phyloP scores from a whole-genome alignment of 2,329 filamentous ascomycete species.

The Pseudogymnoascus sp. region DNA sequence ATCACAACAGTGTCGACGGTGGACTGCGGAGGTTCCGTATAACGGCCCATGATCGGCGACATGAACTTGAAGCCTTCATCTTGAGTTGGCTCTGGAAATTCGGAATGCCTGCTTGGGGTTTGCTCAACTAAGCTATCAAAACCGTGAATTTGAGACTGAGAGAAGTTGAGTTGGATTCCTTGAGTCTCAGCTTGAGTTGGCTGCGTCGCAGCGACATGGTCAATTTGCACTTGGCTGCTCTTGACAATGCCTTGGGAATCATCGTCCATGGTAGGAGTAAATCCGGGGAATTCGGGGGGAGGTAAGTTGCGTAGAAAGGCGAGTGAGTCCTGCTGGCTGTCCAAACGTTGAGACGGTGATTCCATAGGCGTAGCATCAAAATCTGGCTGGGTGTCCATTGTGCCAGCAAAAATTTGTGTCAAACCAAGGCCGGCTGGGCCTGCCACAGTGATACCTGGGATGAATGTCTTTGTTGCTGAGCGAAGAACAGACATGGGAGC shows the following conservation, averaged over 20 bases:
- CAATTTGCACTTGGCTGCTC: constrained; percentile 37
- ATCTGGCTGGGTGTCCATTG: constrained; percentile 60
- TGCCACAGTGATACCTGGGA: constrained; percentile 58
- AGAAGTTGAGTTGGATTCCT: constrained; percentile 48
- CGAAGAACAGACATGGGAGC: constrained; percentile 58
- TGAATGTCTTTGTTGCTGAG: constrained; percentile 61
- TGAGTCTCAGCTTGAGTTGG: constrained; percentile 27
- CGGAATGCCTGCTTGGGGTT: constrained; percentile 46
- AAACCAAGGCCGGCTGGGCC: constrained; percentile 63
- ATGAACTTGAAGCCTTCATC: constrained; percentile 69
- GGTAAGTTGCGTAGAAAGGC: constrained; percentile 43
- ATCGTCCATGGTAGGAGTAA: constrained; percentile 40
- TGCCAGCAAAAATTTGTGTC: constrained; percentile 86
- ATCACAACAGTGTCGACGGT: constrained; percentile 63
- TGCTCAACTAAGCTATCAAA: constrained; percentile 49
- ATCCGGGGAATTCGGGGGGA: constrained; percentile 37
- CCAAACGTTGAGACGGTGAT: constrained; percentile 3
- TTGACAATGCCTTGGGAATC: constrained; percentile 39
- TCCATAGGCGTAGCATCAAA: constrained; percentile 13
- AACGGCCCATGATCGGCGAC: constrained; percentile 63
- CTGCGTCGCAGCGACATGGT: constrained; percentile 35
- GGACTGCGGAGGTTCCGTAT: constrained; percentile 56
- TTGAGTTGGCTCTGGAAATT: constrained; percentile 70
- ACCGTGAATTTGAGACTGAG: constrained; percentile 53
- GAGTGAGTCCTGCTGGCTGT: constrained; percentile 36